phyloP scores from a whole-genome alignment of 495 filamentous ascomycete genomes.

The Cladorrhinum samala region DNA sequence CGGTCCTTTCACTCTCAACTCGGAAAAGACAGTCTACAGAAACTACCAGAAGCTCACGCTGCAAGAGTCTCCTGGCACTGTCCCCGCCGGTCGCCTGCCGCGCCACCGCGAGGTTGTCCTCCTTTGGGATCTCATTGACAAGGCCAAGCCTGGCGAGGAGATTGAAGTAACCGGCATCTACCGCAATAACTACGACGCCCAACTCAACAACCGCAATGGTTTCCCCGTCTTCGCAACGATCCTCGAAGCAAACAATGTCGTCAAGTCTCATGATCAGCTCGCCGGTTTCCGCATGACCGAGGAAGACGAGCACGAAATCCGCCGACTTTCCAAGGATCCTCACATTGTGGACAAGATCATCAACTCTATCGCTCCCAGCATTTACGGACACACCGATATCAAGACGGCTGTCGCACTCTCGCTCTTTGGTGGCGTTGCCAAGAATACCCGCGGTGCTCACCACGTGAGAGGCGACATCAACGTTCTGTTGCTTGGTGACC shows the following conservation, averaged over 20 bases:
- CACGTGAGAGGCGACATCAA: slow-evolving; percentile 97
- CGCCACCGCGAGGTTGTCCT: slow-evolving; percentile 93
- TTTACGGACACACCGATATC: slow-evolving; percentile 95
- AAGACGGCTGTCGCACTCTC: slow-evolving; percentile 95
- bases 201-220: slow-evolving; percentile 97
- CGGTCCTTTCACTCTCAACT: slow-evolving; percentile 93
- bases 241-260: slow-evolving; percentile 92
- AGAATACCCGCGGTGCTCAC: slow-evolving; percentile 80
- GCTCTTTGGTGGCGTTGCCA: slow-evolving; percentile 91
- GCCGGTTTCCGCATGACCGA: slow-evolving; percentile 95
- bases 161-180: slow-evolving; percentile 97
- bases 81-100: slow-evolving; percentile 91
- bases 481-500: slow-evolving; percentile 92
- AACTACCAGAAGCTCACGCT: slow-evolving; percentile 98
- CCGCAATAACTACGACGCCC: slow-evolving; percentile 96
- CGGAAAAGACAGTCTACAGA: slow-evolving; percentile 97
- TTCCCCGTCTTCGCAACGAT: slow-evolving; percentile 99
- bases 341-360: slow-evolving; percentile 93
- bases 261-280: slow-evolving; percentile 96
- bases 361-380: slow-evolving; percentile 90
- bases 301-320: slow-evolving; percentile 90
- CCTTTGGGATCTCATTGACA: slow-evolving; percentile 95
- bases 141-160: slow-evolving; percentile 95
- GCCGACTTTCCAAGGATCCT: slow-evolving; percentile 77
- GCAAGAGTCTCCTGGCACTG: slow-evolving; percentile 95